Evolutionary conservation across 306 rosid species (phyloP), one percentile per base, ranked within the genome.

Genomic region (Prosopis cineraria): DNA sequence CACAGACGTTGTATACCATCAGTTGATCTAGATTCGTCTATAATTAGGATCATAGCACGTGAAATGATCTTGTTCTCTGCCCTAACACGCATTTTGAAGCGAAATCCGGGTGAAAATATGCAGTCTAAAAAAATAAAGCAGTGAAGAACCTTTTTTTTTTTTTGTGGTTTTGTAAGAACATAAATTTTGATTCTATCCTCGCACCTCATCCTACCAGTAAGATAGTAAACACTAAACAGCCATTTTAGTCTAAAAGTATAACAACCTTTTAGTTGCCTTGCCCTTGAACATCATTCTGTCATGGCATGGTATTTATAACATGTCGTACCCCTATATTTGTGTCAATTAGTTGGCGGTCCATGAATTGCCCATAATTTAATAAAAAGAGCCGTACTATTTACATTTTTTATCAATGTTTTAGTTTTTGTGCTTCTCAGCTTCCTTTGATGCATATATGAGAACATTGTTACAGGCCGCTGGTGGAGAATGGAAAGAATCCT

Each of bases 401-500:
- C 12, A 52, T 52, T 52, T 52, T 52, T 8, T 19, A 20, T n/a
- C 20, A 5, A 8, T 52, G 59, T n/a, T n/a, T n/a, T n/a, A n/a
- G n/a, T n/a, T n/a, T 22, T 6, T 31, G 22, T 29, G 20, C 68
- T 31, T 19, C 70, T 64, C 27, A 29, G 70, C 74, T 69, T 81
- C 39, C 29, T 69, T 27, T 37, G 70, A 68, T 50, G 82, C 62
- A 69, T 71, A 17, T 53, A 14, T 64, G 31, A 70, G 74, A 76
- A 45, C 71, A 9, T 66, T 14, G 19, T 82, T 37, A 43, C 84
- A 95, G 98, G 85, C 90, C 96, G 58, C 69, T 93, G 9, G 96
- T 95, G 70, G 99, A 95, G 86, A 91, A 45, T 67, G 99, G 93
- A 48, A 95, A 91, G 91, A 90, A 75, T 77, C 93, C 97, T 59